Evolutionary conservation across 768 basidiomycete species (phyloP).

Genomic region (Mrakia blollopis): DNA sequence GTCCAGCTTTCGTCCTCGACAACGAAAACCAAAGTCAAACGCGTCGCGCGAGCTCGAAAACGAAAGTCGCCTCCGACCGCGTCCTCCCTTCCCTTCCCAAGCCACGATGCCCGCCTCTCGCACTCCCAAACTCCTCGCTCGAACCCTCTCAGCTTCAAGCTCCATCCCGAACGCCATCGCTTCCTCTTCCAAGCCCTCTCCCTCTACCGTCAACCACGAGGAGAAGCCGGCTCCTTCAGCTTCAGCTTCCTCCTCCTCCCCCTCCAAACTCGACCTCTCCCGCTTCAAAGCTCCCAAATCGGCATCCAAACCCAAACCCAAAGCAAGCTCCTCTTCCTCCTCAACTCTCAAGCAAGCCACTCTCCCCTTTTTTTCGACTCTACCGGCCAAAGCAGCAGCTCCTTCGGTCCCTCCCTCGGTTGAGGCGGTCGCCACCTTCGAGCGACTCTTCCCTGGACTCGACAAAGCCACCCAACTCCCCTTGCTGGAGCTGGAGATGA

Average conservation of each 20-base stretch:
- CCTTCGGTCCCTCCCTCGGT: neutral
- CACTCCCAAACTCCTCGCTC: neutral
- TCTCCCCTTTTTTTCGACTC: conserved; percentile 9
- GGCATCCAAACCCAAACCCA: conserved; percentile 1
- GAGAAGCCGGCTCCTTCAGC: too few relatives aligned
- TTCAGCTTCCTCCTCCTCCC: neutral
- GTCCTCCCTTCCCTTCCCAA: neutral
- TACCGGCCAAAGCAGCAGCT: neutral
- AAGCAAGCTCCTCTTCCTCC: neutral
- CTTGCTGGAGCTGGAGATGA: conserved; percentile 41
- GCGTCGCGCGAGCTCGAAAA: too few relatives aligned
- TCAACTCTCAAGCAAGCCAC: conserved; percentile 19
- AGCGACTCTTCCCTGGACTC: conserved; percentile 21
- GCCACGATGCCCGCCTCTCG: neutral
- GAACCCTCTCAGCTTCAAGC: neutral
- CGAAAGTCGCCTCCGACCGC: neutral
- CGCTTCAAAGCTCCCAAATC: neutral
- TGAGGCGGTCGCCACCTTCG: conserved; percentile 5
- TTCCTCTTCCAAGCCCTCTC: neutral
- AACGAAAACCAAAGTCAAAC: too few relatives aligned
- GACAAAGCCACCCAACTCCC: neutral
- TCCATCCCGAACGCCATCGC: neutral
- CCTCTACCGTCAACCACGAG: too few relatives aligned
- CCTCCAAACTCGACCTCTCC: neutral
- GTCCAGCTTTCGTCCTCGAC: too few relatives aligned